A percentile compares a stretch with the other conserved stretches of the same genome.
Conservation (phyloP, 768 basidiomycete genomes). For the Termitomyces titanicus region DNA sequence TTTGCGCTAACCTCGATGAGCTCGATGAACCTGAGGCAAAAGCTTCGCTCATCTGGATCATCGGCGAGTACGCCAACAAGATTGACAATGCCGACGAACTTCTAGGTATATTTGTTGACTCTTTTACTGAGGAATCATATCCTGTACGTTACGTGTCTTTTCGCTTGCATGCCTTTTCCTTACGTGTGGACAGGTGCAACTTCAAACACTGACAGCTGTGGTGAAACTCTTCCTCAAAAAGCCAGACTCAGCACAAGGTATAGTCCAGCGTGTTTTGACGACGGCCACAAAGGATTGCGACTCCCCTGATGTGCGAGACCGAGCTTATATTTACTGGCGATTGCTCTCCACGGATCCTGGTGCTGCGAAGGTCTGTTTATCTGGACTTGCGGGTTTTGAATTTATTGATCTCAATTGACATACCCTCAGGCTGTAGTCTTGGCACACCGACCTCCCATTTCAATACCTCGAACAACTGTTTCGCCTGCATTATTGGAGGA, state of each 20-base stretch:
- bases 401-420: slow-evolving; percentile 1
- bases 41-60: slow-evolving; percentile 98
- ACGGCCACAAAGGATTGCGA: slow-evolving; percentile 98
- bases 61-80: slow-evolving; percentile 96
- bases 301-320: slow-evolving; percentile 92
- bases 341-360: slow-evolving; percentile 91
- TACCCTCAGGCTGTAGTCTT: slow-evolving; percentile 70
- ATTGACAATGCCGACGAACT: slow-evolving; percentile 97
- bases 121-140: slow-evolving; percentile 92
- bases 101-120: slow-evolving; percentile 83
- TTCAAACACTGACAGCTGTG: slow-evolving; percentile 88
- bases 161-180: not conserved
- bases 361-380: slow-evolving; percentile 76
- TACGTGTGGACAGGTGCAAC: slow-evolving; percentile 48
- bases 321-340: slow-evolving; percentile 98
- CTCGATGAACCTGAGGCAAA: slow-evolving; percentile 98
- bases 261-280: slow-evolving; percentile 89
- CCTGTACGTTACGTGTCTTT: slow-evolving; percentile 57
- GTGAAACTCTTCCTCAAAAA: slow-evolving; percentile 96
- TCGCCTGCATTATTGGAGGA: slow-evolving; percentile 87
- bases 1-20: slow-evolving; percentile 94
- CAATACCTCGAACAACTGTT: slow-evolving; percentile 88
- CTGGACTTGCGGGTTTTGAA: not conserved
- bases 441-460: slow-evolving; percentile 89
- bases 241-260: slow-evolving; percentile 86